Evolutionary conservation across 2,329 filamentous ascomycete species (phyloP).

Genomic region (Cladophialophora yegresii): DNA sequence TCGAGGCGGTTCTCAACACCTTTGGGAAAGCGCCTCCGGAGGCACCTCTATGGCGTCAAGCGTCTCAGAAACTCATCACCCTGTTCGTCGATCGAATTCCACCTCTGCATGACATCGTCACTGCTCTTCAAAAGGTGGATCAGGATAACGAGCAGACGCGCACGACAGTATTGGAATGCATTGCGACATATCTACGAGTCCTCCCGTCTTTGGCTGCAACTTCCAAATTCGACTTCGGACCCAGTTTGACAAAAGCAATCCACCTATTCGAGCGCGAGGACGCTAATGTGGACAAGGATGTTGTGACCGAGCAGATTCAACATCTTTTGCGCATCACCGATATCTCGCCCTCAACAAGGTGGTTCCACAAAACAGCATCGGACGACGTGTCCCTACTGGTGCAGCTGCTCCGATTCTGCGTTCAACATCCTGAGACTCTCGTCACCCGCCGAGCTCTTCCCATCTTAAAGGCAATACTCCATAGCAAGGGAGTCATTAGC

Average conservation of each 20-base stretch:
- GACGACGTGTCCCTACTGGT: constrained; percentile 44
- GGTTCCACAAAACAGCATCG: constrained; percentile 73
- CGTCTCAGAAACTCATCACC: constrained; percentile 65
- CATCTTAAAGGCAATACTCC: constrained; percentile 13
- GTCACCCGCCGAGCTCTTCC: constrained; percentile 16
- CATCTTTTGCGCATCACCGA: constrained; percentile 79
- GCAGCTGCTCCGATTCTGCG: constrained; percentile 46
- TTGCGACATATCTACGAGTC: constrained; percentile 82
- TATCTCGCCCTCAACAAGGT: constrained; percentile 80
- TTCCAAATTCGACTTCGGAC: constrained; percentile 85
- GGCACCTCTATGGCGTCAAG: constrained; percentile 67
- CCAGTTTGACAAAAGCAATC: constrained; percentile 70
- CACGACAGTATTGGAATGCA: constrained; percentile 73
- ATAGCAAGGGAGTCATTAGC: constrained; percentile 42
- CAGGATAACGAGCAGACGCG: constrained; percentile 72
- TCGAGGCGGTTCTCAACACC: constrained; percentile 64
- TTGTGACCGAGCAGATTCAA: constrained; percentile 73
- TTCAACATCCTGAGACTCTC: constrained; percentile 32
- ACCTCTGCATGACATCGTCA: constrained; percentile 76
- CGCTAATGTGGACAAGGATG: constrained; percentile 51
- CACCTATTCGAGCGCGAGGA: constrained; percentile 57
- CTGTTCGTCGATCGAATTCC: constrained; percentile 79
- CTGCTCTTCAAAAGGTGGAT: constrained; percentile 68
- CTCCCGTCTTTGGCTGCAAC: constrained; percentile 76
- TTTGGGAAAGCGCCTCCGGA: constrained; percentile 53